phyloP scores from a whole-genome alignment of 2,329 filamentous ascomycete genomes.

The Trichophaea hybrida region DNA sequence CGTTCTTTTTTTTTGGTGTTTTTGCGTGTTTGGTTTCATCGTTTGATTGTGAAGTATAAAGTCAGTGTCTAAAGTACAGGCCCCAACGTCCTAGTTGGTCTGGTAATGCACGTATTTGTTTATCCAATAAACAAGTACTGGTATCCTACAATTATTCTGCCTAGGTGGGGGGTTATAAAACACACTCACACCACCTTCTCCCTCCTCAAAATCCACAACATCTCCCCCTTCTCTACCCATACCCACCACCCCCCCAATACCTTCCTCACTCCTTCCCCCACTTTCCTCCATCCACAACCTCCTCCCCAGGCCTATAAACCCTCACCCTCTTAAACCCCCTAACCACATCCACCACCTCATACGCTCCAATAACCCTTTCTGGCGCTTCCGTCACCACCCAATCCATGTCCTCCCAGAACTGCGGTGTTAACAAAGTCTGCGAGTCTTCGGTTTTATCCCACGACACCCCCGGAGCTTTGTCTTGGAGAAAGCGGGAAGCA shows the following conservation, averaged over 20 bases:
- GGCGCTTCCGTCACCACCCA: conserved; percentile 47
- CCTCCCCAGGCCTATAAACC: conserved; percentile 39
- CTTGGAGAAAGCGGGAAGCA: conserved; percentile 48
- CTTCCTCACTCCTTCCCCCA: not conserved
- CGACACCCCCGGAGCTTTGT: conserved; percentile 31
- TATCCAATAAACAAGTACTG: too few species aligned
- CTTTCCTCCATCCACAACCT: not conserved
- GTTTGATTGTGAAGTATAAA: too few species aligned
- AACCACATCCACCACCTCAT: conserved; percentile 44
- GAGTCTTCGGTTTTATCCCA: conserved; percentile 52
- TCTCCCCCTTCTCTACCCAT: not conserved
- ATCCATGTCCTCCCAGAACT: conserved; percentile 51
- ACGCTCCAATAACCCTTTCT: conserved; percentile 36
- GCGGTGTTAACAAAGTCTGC: conserved; percentile 37
- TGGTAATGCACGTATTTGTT: too few species aligned
- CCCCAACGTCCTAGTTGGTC: too few species aligned
- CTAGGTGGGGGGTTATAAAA: too few species aligned
- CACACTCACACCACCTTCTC: not conserved
- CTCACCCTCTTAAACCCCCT: conserved; percentile 47
- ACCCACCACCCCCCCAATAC: not conserved
- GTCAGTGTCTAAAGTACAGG: too few species aligned
- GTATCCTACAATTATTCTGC: too few species aligned
- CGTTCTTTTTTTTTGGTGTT: too few species aligned
- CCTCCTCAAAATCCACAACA: not conserved
- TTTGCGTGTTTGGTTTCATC: too few species aligned